These are phyloP conservation scores for Pterulicium gracile DNA, from an alignment of 1,284 basidiomycete genomes.

Conservation along the genomic window DNA sequence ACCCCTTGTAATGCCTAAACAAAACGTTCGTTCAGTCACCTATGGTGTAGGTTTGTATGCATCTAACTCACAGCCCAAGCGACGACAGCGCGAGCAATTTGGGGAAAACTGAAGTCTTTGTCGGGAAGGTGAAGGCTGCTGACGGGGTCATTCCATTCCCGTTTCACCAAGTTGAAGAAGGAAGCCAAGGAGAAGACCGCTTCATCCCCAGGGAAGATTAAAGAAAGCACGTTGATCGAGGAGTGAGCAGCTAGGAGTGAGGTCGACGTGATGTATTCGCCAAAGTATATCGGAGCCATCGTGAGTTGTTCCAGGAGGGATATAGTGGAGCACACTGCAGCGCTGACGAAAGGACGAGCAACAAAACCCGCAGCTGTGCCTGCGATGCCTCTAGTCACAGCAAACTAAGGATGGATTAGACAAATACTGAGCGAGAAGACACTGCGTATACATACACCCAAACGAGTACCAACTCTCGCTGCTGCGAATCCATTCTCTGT, in stretches of 20 bases:
- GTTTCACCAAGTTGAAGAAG: constrained; percentile 61
- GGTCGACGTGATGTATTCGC: constrained; percentile 67
- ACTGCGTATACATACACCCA: background rate
- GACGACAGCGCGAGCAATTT: constrained; percentile 56
- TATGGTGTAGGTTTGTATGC: too few relatives aligned
- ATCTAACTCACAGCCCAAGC: constrained; percentile 48
- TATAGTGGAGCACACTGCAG: constrained; percentile 49
- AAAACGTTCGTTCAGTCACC: too few relatives aligned
- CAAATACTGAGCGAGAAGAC: background rate
- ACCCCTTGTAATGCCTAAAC: constrained; percentile 57
- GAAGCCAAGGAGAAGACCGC: constrained; percentile 69
- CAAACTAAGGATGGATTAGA: constrained; percentile 44
- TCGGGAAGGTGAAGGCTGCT: constrained; percentile 42
- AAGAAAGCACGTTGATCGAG: constrained; percentile 60
- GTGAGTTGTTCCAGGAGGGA: constrained; percentile 58
- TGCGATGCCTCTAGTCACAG: constrained; percentile 51
- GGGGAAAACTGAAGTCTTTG: constrained; percentile 48
- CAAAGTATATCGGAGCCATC: constrained; percentile 59
- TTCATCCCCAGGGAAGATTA: constrained; percentile 66
- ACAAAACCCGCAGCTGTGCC: constrained; percentile 46
- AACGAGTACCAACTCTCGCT: background rate
- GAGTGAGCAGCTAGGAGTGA: constrained; percentile 61
- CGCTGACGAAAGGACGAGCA: constrained; percentile 43
- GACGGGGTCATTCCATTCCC: constrained; percentile 56
- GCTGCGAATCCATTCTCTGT: background rate